Percentiles rank a stretch among this genome's conserved stretches.
Conservation (phyloP, 306 rosid genomes). For the Rosa rugosa region DNA sequence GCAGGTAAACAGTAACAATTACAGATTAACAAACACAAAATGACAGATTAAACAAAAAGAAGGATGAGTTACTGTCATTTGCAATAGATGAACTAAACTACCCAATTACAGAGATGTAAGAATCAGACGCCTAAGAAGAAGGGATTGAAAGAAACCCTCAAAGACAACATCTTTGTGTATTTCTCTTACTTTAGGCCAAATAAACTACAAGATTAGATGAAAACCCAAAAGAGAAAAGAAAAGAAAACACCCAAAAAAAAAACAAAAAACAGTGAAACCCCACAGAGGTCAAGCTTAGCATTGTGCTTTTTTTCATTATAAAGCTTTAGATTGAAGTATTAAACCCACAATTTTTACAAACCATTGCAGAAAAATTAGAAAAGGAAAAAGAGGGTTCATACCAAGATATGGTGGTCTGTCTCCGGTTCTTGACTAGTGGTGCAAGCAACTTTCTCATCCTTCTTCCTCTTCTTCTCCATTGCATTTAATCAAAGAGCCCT, state of each 20-base stretch:
- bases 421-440: constrained; percentile 29
- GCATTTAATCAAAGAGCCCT: neutral
- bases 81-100: neutral
- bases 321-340: neutral
- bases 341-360: constrained; percentile 10
- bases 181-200: neutral
- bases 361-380: constrained; percentile 7
- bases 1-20: neutral
- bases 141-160: neutral
- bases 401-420: constrained; percentile 24
- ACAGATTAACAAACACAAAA: neutral
- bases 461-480: constrained; percentile 38
- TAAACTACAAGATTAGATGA: neutral
- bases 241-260: neutral
- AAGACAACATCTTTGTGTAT: neutral
- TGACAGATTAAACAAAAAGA: neutral
- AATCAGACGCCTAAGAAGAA: neutral
- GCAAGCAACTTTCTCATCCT: constrained; percentile 26
- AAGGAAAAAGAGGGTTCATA: constrained; percentile 11
- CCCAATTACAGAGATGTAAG: neutral
- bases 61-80: neutral
- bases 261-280: neutral
- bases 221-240: constrained; percentile 6
- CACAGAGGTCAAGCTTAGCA: neutral
- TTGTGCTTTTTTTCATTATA: neutral